Evolutionary conservation across 257 asterid genomes (phyloP), one percentile per base, ranked within the genome.

Genomic region (Solanum dulcamara): DNA sequence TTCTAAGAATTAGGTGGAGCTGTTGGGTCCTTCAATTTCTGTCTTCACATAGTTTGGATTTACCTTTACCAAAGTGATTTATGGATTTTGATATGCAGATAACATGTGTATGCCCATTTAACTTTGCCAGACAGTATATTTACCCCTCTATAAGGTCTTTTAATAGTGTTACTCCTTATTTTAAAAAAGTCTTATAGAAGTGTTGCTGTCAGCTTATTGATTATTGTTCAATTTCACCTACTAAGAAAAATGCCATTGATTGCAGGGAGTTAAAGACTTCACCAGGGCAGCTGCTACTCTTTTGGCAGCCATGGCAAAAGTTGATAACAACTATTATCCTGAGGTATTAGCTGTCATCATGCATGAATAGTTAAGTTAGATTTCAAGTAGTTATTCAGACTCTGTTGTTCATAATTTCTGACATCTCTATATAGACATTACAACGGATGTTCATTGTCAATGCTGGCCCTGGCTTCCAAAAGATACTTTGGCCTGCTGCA

Each of bases 401-500:
- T 70, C 48, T 6, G 50, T 35, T 70, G 17, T 18, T 70, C 10
- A 37, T 70, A 24, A 35, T 70, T 70, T 70, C 28, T 70, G 80
- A 0, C 48, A 37, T 81, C 50, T 70, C 50, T 37, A 10, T 87
- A 89, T 92, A 96, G 98, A 96, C 98, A 13, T 97, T 96, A 83
- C 94, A 96, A 70, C 91, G 84, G 85, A 93, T 96, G 98, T 96
- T 91, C 71, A 83, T 95, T 85, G 97, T 94, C 42, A 96, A 95
- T 90, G 98, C 98, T 72, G 97, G 98, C 85, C 79, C 97, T 88
- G 97, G 93, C 83, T 95, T 96, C 91, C 93, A 91, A 89, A 95
- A 91, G 90, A 93, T 94, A 88, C 92, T 96, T 81, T 96, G 99
- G 98, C 99, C 99, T 75, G 98, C 98, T 86, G 98, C 98, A 71